These are phyloP conservation scores for Theobroma cacao DNA, from an alignment of 345 rosid species.

Conservation along the genomic window DNA sequence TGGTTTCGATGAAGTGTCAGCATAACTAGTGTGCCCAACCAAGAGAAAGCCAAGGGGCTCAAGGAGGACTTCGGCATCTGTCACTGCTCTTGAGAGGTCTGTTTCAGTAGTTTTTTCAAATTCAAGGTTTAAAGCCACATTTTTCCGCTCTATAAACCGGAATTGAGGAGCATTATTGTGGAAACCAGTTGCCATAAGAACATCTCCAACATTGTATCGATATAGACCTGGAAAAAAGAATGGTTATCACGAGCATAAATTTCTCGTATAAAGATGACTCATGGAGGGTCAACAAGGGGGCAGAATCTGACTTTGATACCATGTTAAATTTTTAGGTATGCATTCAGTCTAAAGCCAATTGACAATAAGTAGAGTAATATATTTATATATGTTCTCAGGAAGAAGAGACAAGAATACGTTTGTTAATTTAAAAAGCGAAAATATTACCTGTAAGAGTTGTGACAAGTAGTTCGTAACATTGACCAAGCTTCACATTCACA, in stretches of 20 bases:
- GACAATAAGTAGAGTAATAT: too few relatives aligned
- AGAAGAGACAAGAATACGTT: too few relatives aligned
- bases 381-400: too few relatives aligned
- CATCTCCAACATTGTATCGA: slow-evolving; percentile 64
- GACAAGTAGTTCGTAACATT: slow-evolving; percentile 54
- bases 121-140: slow-evolving; percentile 49
- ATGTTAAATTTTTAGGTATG: too few relatives aligned
- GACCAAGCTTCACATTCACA: slow-evolving; percentile 51
- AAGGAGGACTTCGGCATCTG: slow-evolving; percentile 35
- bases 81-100: slow-evolving; percentile 48
- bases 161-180: slow-evolving; percentile 63
- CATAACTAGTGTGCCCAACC: slow-evolving; percentile 49
- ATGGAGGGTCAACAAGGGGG: too few relatives aligned
- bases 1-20: slow-evolving; percentile 45
- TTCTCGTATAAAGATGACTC: too few relatives aligned
- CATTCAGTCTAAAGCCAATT: too few relatives aligned
- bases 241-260: neutral
- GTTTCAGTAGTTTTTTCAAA: slow-evolving; percentile 62
- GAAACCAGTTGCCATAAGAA: slow-evolving; percentile 55
- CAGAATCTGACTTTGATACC: too few relatives aligned
- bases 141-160: slow-evolving; percentile 45
- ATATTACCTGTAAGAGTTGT: slow-evolving; percentile 49
- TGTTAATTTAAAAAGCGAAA: too few relatives aligned
- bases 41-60: slow-evolving; percentile 44
- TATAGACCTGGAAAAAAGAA: slow-evolving; percentile 37